Evolutionary conservation across 768 basidiomycete species (phyloP).

Genomic region (Termitomyces sp.): DNA sequence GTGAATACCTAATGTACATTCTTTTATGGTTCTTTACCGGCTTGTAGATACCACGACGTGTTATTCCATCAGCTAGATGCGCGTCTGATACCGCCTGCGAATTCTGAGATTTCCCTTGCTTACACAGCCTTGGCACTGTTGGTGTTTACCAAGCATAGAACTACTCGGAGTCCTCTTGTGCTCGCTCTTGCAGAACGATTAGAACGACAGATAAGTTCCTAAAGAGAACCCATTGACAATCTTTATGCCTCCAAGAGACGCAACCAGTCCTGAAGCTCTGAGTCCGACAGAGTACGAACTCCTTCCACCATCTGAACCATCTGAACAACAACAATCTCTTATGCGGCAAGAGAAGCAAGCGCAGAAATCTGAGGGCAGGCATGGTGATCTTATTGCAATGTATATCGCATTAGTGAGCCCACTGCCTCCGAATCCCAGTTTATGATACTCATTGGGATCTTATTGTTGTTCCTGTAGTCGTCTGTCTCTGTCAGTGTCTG

Average conservation of each 20-base stretch:
- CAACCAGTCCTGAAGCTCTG: not conserved
- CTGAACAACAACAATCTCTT: constrained; percentile 8
- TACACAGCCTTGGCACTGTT: not conserved
- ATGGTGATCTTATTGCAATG: constrained; percentile 30
- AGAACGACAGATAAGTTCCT: not conserved
- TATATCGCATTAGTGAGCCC: constrained; percentile 32
- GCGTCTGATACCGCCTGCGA: not conserved
- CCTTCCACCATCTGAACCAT: constrained; percentile 16
- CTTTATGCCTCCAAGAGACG: not conserved
- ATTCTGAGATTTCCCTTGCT: not conserved
- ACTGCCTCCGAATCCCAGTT: not conserved
- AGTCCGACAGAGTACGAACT: constrained; percentile 20
- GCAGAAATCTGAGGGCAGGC: constrained; percentile 29
- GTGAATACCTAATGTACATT: constrained; percentile 1
- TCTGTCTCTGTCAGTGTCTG: constrained; percentile 4
- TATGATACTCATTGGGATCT: not conserved
- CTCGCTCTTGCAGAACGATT: not conserved
- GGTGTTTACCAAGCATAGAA: not conserved
- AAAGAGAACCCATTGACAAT: not conserved
- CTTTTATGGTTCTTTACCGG: not conserved
- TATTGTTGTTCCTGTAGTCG: not conserved
- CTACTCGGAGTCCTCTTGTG: not conserved
- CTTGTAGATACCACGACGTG: not conserved
- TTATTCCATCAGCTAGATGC: not conserved
- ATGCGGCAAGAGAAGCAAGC: constrained; percentile 25